Base-by-base conservation (phyloP, 148 eudicot genomes). In the Heliamphora exappendiculata region DNA sequence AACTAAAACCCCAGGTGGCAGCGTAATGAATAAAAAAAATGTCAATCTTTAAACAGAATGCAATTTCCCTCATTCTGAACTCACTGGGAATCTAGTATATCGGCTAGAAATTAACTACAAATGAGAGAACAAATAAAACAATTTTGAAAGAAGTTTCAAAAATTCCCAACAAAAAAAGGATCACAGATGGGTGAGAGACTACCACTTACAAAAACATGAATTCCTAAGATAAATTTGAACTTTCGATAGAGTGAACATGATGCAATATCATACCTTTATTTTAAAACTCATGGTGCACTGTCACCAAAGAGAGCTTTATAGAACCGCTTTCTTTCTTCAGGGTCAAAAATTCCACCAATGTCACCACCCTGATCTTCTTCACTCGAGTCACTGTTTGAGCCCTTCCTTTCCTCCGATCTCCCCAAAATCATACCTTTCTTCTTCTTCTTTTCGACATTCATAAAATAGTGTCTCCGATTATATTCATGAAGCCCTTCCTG, bases 291-390 rank as follows among this genome's bases (percentile, higher is more conserved):
- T 73, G 85, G 67, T 28, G 73, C 82, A 79, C 75, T 59, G 36
- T 89, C 93, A 41, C 85, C 93, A 67, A 94, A 92, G 12, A 94
- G 92, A 78, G 87, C 86, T 78, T 90, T 89, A 53, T 94, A 94
- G 75, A 94, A 94, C 75, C 93, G 70, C 82, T 90, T 92, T 81
- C 98, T 85, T 81, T 94, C 98, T 81, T 94, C 98, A 12, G 96
- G 91, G 75, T 94, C 97, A 82, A 94, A 84, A 54, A 94, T 86
- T 76, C 96, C 86, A 53, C 93, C 89, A 20, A 83, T 75, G 78
- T 83, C 86, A 82, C 91, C 86, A 19, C 75, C 84, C 79, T 78
- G 85, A 77, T 83, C 84, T 75, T 81, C 78, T 78, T 88, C 89
- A 47, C 82, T 77, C 72, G 70, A 37, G n/a, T 89, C 88, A 70